phyloP scores from a whole-genome alignment of 2,329 filamentous ascomycete species.

The Trichoderma koningiopsis region DNA sequence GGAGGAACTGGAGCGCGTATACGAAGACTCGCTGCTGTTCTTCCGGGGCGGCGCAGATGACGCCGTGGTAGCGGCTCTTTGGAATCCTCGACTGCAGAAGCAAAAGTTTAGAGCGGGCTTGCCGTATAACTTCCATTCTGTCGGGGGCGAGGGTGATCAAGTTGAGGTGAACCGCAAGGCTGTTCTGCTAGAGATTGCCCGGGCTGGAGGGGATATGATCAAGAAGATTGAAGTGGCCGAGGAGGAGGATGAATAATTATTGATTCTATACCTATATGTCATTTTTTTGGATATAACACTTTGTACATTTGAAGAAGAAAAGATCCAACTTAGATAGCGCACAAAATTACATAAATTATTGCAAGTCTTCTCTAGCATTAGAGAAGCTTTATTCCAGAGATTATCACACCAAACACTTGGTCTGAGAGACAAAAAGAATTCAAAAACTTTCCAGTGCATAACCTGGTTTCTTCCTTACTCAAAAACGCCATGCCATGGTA shows the following conservation, averaged over 20 bases:
- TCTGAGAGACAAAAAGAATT: neutral
- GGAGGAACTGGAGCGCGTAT: constrained; percentile 66
- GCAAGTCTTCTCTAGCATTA: neutral
- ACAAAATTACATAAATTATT: neutral
- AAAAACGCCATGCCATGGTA: constrained; percentile 44
- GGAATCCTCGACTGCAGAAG: constrained; percentile 56
- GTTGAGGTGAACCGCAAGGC: constrained; percentile 68
- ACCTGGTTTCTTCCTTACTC: constrained; percentile 26
- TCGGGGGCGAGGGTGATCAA: constrained; percentile 46
- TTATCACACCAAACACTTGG: constrained; percentile 10
- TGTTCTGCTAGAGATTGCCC: constrained; percentile 72
- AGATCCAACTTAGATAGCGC: neutral
- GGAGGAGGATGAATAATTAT: constrained; percentile 28
- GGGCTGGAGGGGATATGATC: constrained; percentile 68
- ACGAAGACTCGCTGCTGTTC: constrained; percentile 72
- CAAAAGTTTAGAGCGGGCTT: constrained; percentile 72
- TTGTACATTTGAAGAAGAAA: neutral
- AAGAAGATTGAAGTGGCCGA: constrained; percentile 59
- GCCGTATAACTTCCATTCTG: constrained; percentile 58
- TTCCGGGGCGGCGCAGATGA: constrained; percentile 70
- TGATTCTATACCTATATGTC: neutral
- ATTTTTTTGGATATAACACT: neutral
- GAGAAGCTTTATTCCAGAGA: neutral
- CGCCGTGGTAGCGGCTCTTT: constrained; percentile 57
- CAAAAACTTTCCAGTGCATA: constrained; percentile 19